Evolutionary conservation across 257 asterid genomes (phyloP).

Genomic region (Nyctanthes arbortristis): DNA sequence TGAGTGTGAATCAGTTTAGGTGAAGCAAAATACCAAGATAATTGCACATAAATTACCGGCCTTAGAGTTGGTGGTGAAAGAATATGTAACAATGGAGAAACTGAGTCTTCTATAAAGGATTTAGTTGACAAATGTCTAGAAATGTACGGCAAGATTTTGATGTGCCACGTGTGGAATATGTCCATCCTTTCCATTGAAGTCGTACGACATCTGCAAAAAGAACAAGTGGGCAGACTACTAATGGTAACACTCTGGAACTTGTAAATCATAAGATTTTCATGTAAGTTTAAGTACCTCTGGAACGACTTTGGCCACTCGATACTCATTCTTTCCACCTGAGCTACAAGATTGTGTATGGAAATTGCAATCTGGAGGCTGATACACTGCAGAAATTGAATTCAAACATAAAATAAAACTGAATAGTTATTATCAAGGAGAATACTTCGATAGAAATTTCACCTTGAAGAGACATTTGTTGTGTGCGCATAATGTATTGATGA

Average conservation of each 20-base stretch:
- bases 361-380: conserved; percentile 87
- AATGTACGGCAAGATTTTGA: conserved; percentile 65
- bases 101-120: conserved; percentile 76
- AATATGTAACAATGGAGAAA: conserved; percentile 82
- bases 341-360: conserved; percentile 62
- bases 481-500: conserved; percentile 69
- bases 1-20: no score
- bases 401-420: conserved; percentile 23
- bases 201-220: conserved; percentile 57
- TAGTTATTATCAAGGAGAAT: conserved; percentile 8
- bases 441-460: conserved; percentile 50
- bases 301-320: conserved; percentile 96
- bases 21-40: conserved; percentile 16
- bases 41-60: conserved; percentile 61
- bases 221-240: conserved; percentile 23
- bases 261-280: conserved; percentile 18
- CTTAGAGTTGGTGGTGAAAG: conserved; percentile 80
- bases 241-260: background rate
- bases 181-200: conserved; percentile 72
- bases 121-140: conserved; percentile 86
- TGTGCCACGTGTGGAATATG: conserved; percentile 73
- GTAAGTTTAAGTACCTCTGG: conserved; percentile 57
- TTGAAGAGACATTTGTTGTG: conserved; percentile 81
- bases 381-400: conserved; percentile 52
- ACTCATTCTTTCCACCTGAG: conserved; percentile 75